A percentile compares a stretch with the other conserved stretches of the same genome.
Conservation (phyloP, 1,284 basidiomycete species). For the Pseudozyma pruni region DNA sequence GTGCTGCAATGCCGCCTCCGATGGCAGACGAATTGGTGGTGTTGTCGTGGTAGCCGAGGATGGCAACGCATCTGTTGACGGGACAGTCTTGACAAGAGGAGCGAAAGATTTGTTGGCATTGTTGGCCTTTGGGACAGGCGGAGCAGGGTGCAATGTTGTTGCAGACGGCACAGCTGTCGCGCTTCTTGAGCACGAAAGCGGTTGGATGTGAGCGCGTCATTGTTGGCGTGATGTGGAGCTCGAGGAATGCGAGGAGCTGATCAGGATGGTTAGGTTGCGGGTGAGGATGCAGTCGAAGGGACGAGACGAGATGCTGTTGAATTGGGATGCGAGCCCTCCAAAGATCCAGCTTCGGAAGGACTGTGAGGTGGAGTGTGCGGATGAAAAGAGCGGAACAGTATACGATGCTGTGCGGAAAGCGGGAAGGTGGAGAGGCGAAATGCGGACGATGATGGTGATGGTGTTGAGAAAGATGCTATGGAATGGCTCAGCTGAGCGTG, state of each 20-base stretch:
- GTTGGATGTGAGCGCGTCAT: conserved; percentile 28
- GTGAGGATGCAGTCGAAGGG: not conserved
- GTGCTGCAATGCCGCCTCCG: conserved; percentile 45
- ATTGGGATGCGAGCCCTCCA: not conserved
- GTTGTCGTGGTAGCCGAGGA: conserved; percentile 9
- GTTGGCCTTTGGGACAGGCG: conserved; percentile 34
- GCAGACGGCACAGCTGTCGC: conserved; percentile 44
- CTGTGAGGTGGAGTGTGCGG: not conserved
- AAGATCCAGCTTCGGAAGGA: conserved; percentile 27
- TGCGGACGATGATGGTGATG: conserved; percentile 2
- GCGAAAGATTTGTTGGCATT: conserved; percentile 49
- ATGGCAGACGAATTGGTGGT: conserved; percentile 34
- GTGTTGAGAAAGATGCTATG: not conserved
- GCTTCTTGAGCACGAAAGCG: conserved; percentile 37
- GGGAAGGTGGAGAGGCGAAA: not conserved
- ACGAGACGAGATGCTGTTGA: not conserved
- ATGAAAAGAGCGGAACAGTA: not conserved
- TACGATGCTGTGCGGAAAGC: not conserved
- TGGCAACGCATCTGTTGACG: conserved; percentile 46
- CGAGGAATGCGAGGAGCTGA: not conserved
- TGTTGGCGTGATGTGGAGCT: not conserved
- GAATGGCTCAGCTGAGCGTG: not conserved
- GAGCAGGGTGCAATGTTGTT: conserved; percentile 47
- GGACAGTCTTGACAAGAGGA: conserved; percentile 49
- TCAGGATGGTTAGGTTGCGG: not conserved